These are phyloP conservation scores for Ambrosia hybrid DNA, from an alignment of 140 eudicot genomes.

Conservation along the genomic window DNA sequence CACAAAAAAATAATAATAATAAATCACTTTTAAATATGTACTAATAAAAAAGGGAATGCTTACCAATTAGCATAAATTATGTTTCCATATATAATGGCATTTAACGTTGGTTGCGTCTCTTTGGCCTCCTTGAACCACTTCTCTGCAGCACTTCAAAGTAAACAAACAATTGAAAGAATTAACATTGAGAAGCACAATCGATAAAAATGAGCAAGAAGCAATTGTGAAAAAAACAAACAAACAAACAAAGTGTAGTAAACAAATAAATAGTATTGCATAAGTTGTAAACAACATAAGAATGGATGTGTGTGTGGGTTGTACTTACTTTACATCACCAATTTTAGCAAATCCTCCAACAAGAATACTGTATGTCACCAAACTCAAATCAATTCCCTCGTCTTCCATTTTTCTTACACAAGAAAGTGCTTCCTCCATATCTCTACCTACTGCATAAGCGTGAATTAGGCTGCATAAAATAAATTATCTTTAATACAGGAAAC, in stretches of 20 bases:
- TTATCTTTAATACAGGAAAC: slow-evolving; percentile 28
- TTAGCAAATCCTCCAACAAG: slow-evolving; percentile 90
- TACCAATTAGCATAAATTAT: slow-evolving; percentile 88
- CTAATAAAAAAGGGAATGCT: slow-evolving; percentile 14
- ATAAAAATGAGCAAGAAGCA: not conserved
- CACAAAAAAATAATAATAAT: not conserved
- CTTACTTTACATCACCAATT: slow-evolving; percentile 71
- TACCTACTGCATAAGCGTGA: slow-evolving; percentile 93
- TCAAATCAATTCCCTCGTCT: slow-evolving; percentile 76
- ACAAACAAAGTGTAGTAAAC: not conserved
- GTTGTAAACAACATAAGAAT: not conserved
- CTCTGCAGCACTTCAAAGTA: slow-evolving; percentile 79
- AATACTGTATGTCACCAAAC: slow-evolving; percentile 88
- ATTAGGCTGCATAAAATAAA: slow-evolving; percentile 80
- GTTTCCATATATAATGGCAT: slow-evolving; percentile 82
- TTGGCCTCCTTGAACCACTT: slow-evolving; percentile 90
- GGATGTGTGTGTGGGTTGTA: slow-evolving; percentile 19
- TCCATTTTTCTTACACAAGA: slow-evolving; percentile 94
- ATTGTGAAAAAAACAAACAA: not conserved
- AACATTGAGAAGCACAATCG: not conserved
- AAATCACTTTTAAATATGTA: not conserved
- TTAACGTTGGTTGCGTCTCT: slow-evolving; percentile 57
- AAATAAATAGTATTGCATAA: not conserved
- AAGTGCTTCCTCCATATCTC: slow-evolving; percentile 99
- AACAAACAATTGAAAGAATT: slow-evolving; percentile 15